phyloP scores from a whole-genome alignment of 768 basidiomycete species.

The Boletus reticuloceps region DNA sequence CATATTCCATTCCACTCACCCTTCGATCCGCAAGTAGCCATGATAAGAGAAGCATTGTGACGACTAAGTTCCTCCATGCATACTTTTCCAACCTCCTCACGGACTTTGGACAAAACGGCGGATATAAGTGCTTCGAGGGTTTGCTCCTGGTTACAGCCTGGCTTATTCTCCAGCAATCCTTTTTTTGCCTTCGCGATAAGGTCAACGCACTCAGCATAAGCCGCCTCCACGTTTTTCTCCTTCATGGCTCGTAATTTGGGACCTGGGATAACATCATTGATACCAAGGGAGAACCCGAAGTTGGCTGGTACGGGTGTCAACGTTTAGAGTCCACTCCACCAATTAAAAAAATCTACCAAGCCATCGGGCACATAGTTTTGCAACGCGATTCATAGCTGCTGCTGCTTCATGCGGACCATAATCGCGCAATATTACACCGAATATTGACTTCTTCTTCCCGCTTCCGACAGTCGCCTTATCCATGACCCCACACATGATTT shows the following conservation, averaged over 20 bases:
- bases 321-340: neutral
- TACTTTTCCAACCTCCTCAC: constrained; percentile 93
- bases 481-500: constrained; percentile 99
- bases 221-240: constrained; percentile 79
- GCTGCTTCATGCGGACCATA: constrained; percentile 96
- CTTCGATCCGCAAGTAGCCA: constrained; percentile 99
- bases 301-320: constrained; percentile 64
- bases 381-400: constrained; percentile 91
- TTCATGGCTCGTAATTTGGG: constrained; percentile 78
- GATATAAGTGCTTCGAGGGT: constrained; percentile 97
- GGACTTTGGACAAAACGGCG: constrained; percentile 88
- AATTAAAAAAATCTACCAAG: constrained; percentile 55
- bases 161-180: constrained; percentile 91
- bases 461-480: constrained; percentile 97
- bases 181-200: constrained; percentile 88
- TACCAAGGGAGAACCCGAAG: constrained; percentile 95
- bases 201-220: constrained; percentile 84
- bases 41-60: constrained; percentile 95
- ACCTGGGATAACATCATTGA: constrained; percentile 98
- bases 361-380: constrained; percentile 94
- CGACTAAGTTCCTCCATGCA: constrained; percentile 98
- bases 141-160: constrained; percentile 96
- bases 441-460: constrained; percentile 99
- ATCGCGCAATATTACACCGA: constrained; percentile 95
- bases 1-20: constrained; percentile 44